Evolutionary conservation across 805 yeast species (phyloP), one percentile per base, ranked within the genome.

Genomic region (Candida insectorum): DNA sequence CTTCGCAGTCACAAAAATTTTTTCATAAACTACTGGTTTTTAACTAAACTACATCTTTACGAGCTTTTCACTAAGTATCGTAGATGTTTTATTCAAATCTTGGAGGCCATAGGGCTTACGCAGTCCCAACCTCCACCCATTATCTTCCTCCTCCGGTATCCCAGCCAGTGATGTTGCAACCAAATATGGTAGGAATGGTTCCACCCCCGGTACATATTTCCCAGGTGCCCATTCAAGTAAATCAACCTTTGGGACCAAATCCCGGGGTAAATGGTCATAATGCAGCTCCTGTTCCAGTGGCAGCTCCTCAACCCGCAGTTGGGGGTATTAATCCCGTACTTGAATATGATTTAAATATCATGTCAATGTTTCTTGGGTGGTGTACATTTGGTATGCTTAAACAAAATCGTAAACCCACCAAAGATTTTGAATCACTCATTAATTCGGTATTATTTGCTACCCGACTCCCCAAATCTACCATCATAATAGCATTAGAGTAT

Each of bases 311-410:
- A 15, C 44, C 40, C 29, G 36, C 53, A 4, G 56, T 68, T 26
- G 96, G 96, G 26, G 96, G 95, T 40, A 91, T 86, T 29, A 69
- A 81, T 24, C 71, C 81, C 11, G 81, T 77, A 21, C 68, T 85
- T 51, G 96, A 88, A 54, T 89, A 91, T 57, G 88, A 86, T 44
- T 60, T 87, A 34, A 71, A 72, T 25, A 63, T 71, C 38, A 89
- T 89, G 95, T 72, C 94, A 6, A 79, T 81, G 38, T 93, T 86
- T 49, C 66, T 87, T 30, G 71, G 87, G 31, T 77, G 88, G 70
- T 75, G 86, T 56, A 70, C 85, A 10, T 81, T 71, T 45, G 81
- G 86, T 19, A 69, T 83, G 52, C 70, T 82, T 51, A 77, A 75
- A 45, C 78, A 78, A 49, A 56, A 48, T 26, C 43, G 59, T 21